These are phyloP conservation scores for Stachybotrys chartarum DNA, from an alignment of 2,329 filamentous ascomycete species.

Conservation along the genomic window DNA sequence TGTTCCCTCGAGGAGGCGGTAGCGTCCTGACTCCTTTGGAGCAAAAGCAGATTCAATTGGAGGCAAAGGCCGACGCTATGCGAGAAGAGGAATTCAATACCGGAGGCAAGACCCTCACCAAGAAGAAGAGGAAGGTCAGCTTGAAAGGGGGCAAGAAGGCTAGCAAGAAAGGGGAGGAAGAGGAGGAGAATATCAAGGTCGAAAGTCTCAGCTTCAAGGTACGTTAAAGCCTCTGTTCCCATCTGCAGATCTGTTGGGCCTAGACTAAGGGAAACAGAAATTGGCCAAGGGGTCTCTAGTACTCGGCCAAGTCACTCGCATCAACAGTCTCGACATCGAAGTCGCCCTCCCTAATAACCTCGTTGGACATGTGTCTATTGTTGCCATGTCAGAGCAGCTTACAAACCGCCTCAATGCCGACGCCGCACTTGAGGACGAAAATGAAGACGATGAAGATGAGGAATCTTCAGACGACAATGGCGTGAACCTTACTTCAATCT, in stretches of 20 bases:
- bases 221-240: conserved; percentile 12
- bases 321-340: conserved; percentile 72
- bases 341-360: conserved; percentile 90
- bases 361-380: conserved; percentile 80
- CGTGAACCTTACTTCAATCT: conserved; percentile 68
- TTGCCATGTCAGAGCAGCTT: conserved; percentile 78
- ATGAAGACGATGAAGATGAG: conserved; percentile 48
- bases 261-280: conserved; percentile 46
- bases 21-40: conserved; percentile 88
- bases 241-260: not conserved
- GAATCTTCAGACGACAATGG: conserved; percentile 43
- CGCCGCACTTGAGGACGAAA: conserved; percentile 43
- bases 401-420: conserved; percentile 69
- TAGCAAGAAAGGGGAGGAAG: conserved; percentile 29
- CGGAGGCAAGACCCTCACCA: conserved; percentile 34
- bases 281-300: conserved; percentile 80
- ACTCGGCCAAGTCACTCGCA: conserved; percentile 76
- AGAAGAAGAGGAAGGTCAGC: conserved; percentile 52
- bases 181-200: conserved; percentile 59
- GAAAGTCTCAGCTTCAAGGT: conserved; percentile 89
- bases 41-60: conserved; percentile 90
- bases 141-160: conserved; percentile 45
- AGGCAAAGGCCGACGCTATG: conserved; percentile 85
- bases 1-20: conserved; percentile 88
- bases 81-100: conserved; percentile 70